These are phyloP conservation scores for Fraxinus sp. DNA, from an alignment of 305 asterid species.

Conservation along the genomic window DNA sequence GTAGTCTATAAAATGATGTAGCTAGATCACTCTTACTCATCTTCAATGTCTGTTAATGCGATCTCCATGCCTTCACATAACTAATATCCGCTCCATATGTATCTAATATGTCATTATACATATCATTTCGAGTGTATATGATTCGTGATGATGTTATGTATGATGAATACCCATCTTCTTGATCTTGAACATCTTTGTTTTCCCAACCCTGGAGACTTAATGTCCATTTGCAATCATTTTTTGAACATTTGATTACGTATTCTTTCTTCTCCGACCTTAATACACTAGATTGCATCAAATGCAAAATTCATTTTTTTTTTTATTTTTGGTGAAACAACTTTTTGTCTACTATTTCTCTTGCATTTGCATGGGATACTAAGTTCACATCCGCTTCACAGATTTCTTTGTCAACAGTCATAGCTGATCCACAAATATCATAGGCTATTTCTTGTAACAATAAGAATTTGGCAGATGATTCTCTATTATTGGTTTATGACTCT, in stretches of 20 bases:
- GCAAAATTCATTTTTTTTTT: not conserved
- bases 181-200: not conserved
- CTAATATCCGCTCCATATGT: not conserved
- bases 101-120: too few relatives aligned
- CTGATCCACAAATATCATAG: not conserved
- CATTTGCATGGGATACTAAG: not conserved
- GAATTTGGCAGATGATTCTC: too few relatives aligned
- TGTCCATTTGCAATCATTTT: not conserved
- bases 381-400: not conserved
- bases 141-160: not conserved
- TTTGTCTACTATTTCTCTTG: not conserved
- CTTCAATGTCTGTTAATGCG: not conserved
- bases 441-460: not conserved
- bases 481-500: too few relatives aligned
- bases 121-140: too few relatives aligned
- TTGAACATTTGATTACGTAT: not conserved
- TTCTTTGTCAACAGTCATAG: not conserved
- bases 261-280: not conserved
- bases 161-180: not conserved
- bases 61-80: not conserved
- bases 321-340: not conserved
- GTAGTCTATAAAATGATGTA: not conserved
- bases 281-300: not conserved
- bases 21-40: not conserved
- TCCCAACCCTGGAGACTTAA: not conserved